These are phyloP conservation scores for Sugiyamaella paludigena DNA, from an alignment of 1,139 yeast species.

Conservation along the genomic window DNA sequence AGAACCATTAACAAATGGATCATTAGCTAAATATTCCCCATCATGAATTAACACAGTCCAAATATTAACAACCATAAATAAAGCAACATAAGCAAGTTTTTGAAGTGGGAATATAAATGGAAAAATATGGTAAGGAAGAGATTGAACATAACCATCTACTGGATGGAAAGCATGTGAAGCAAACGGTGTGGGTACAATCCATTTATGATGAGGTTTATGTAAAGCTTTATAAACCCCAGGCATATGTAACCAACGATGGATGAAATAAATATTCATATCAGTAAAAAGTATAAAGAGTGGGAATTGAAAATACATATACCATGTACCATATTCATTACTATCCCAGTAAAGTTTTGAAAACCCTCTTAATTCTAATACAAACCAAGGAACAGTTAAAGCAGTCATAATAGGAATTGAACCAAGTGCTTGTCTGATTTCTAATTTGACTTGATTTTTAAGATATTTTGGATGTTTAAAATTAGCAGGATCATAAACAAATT, in stretches of 20 bases:
- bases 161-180: constrained; percentile 99
- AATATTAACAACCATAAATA: constrained; percentile 88
- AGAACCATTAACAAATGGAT: constrained; percentile 93
- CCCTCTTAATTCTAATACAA: constrained; percentile 78
- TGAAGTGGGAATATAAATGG: constrained; percentile 92
- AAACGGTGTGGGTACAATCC: constrained; percentile 98
- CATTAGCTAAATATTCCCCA: constrained; percentile 91
- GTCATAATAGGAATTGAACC: constrained; percentile 90
- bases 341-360: constrained; percentile 73
- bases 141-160: constrained; percentile 90
- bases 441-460: constrained; percentile 82
- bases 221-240: constrained; percentile 78
- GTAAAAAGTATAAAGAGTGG: constrained; percentile 86
- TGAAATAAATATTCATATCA: constrained; percentile 85
- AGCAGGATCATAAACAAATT: constrained; percentile 76
- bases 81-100: constrained; percentile 72
- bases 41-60: constrained; percentile 99
- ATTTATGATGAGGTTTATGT: constrained; percentile 99
- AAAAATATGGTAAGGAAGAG: constrained; percentile 86
- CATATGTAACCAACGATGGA: constrained; percentile 92
- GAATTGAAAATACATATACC: constrained; percentile 60
- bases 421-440: constrained; percentile 77
- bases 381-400: constrained; percentile 82
- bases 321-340: constrained; percentile 64
- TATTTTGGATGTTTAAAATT: constrained; percentile 95